Evolutionary conservation across 805 yeast genomes (phyloP).

Genomic region (Middelhovenomyces tepae): DNA sequence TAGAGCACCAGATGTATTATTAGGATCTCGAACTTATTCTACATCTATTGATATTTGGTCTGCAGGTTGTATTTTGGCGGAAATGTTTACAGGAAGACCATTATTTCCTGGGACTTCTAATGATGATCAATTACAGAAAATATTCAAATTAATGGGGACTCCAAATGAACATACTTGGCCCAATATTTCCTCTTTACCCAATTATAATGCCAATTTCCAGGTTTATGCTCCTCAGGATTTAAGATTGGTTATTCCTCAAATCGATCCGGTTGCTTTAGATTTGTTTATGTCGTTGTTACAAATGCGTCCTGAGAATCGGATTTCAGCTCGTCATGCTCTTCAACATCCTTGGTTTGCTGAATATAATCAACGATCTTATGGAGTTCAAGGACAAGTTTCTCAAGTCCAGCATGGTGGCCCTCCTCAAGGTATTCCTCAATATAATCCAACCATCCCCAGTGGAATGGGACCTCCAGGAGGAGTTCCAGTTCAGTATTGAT

Average conservation of each 20-base stretch:
- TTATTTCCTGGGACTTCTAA: conserved; percentile 93
- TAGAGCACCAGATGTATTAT: conserved; percentile 91
- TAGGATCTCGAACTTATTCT: conserved; percentile 91
- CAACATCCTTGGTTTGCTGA: conserved; percentile 78
- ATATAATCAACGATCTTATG: conserved; percentile 38
- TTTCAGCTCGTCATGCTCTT: conserved; percentile 45
- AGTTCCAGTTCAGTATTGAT: conserved; percentile 15
- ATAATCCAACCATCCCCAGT: conserved; percentile 1
- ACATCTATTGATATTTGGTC: conserved; percentile 99
- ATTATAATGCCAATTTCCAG: conserved; percentile 76
- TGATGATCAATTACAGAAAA: conserved; percentile 88
- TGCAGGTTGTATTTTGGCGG: conserved; percentile 96
- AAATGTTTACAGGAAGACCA: conserved; percentile 97
- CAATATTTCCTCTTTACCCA: conserved; percentile 83
- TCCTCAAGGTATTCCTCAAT: background rate
- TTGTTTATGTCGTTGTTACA: conserved; percentile 48
- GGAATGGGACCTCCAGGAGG: conserved; percentile 14
- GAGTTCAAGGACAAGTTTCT: conserved; percentile 1
- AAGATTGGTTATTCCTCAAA: conserved; percentile 53
- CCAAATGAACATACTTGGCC: conserved; percentile 98
- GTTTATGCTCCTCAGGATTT: conserved; percentile 85
- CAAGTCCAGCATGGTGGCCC: background rate
- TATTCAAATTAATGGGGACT: conserved; percentile 91
- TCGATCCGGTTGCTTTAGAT: conserved; percentile 63
- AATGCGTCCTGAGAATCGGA: conserved; percentile 44